Evolutionary conservation across 2,329 filamentous ascomycete genomes (phyloP).

Genomic region (Rugonectria rugulosa): DNA sequence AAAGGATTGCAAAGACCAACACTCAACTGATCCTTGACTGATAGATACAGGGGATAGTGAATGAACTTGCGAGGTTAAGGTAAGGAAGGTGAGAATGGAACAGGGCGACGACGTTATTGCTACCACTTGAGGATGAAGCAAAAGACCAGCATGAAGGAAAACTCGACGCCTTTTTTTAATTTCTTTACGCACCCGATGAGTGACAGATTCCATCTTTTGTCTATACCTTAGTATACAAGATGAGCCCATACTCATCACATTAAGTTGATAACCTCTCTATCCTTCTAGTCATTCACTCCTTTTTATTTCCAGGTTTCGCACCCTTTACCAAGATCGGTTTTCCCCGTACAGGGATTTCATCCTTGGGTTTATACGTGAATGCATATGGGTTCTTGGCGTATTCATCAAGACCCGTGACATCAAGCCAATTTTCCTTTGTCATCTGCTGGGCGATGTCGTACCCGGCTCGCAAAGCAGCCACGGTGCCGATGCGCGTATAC

Average conservation of each 20-base stretch:
- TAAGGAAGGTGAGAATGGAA: too few species aligned
- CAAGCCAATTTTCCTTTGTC: conserved; percentile 28
- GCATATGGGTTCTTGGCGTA: conserved; percentile 14
- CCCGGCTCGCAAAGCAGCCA: conserved; percentile 58
- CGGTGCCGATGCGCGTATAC: conserved; percentile 60
- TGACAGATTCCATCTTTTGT: too few species aligned
- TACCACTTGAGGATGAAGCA: too few species aligned
- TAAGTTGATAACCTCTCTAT: background rate
- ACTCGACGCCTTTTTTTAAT: too few species aligned
- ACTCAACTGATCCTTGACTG: too few species aligned
- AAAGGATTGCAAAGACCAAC: too few species aligned
- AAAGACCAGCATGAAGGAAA: too few species aligned
- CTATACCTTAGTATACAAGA: conserved; percentile 12
- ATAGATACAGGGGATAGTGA: too few species aligned
- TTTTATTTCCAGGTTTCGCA: background rate
- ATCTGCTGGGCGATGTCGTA: conserved; percentile 41
- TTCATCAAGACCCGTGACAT: conserved; percentile 43
- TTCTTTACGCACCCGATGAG: too few species aligned
- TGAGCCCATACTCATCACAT: background rate
- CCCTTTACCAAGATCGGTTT: background rate
- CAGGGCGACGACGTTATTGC: too few species aligned
- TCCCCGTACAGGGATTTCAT: conserved; percentile 39
- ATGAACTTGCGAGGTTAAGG: too few species aligned
- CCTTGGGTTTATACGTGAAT: conserved; percentile 37
- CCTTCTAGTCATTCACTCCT: background rate